Evolutionary conservation across 169 alveolate genomes (phyloP).

Genomic region (Eimeria sp.): DNA sequence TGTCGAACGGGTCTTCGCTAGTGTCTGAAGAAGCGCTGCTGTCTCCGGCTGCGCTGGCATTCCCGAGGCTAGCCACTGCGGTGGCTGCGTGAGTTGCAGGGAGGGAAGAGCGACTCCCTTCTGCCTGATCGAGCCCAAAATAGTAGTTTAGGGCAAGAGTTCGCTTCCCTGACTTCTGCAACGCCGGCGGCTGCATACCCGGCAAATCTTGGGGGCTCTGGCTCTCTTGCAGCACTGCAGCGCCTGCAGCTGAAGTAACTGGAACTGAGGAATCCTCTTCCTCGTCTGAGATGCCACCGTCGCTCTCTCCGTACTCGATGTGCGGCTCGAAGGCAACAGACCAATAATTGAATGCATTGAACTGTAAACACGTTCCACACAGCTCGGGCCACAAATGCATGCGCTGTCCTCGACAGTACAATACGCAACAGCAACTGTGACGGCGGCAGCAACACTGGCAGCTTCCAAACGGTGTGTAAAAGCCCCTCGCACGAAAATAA

Average conservation of each 20-base stretch:
- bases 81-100: slow-evolving; percentile 22
- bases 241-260: slow-evolving; percentile 15
- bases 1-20: slow-evolving; percentile 23
- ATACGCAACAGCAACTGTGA: not conserved
- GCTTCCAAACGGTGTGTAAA: not conserved
- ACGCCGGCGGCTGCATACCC: not conserved
- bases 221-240: not conserved
- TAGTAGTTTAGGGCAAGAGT: slow-evolving; percentile 65
- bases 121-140: slow-evolving; percentile 52
- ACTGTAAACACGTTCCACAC: slow-evolving; percentile 69
- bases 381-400: not conserved
- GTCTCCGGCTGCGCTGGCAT: slow-evolving; percentile 20
- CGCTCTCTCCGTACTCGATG: slow-evolving; percentile 44
- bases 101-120: slow-evolving; percentile 4
- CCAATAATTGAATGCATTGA: slow-evolving; percentile 79
- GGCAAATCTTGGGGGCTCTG: not conserved
- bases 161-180: not conserved
- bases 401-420: not conserved
- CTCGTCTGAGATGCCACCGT: slow-evolving; percentile 58
- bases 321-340: slow-evolving; percentile 69
- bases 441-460: not conserved
- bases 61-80: not conserved
- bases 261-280: slow-evolving; percentile 6
- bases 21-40: slow-evolving; percentile 29
- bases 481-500: not conserved